Percentiles rank a stretch among this genome's conserved stretches.
These are phyloP conservation scores for Calocybe cyanea DNA, from an alignment of 768 basidiomycete genomes.

Conservation along the genomic window DNA sequence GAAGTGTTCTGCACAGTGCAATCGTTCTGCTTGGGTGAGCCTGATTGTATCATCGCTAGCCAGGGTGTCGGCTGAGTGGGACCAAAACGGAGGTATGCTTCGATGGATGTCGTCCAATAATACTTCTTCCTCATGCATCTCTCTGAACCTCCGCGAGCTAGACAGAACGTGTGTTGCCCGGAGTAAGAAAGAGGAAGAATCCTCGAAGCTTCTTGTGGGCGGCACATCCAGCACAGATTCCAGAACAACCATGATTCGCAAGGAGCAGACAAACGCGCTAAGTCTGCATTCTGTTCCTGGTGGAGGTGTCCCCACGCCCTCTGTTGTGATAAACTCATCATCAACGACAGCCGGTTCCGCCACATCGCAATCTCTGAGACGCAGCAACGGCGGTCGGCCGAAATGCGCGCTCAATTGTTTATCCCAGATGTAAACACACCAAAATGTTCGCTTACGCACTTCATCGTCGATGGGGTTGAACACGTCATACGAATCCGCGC, in stretches of 20 bases:
- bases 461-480: conserved; percentile 91
- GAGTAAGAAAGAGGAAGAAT: conserved; percentile 72
- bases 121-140: conserved; percentile 74
- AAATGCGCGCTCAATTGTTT: conserved; percentile 89
- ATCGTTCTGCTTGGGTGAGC: conserved; percentile 81
- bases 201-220: conserved; percentile 58
- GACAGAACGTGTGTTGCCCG: conserved; percentile 68
- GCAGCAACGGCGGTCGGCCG: conserved; percentile 83
- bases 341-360: conserved; percentile 77
- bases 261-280: conserved; percentile 71
- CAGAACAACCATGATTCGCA: conserved; percentile 83
- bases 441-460: conserved; percentile 91
- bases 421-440: conserved; percentile 97
- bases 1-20: conserved; percentile 86
- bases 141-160: conserved; percentile 56
- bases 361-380: conserved; percentile 89
- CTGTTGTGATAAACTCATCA: conserved; percentile 84
- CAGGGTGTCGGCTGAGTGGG: conserved; percentile 75
- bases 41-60: conserved; percentile 84
- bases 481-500: conserved; percentile 78
- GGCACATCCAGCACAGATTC: conserved; percentile 85
- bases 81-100: conserved; percentile 73
- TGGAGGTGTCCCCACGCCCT: conserved; percentile 63
- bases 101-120: conserved; percentile 77
- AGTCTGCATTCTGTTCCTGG: conserved; percentile 72